phyloP scores from a whole-genome alignment of 2,329 filamentous ascomycete species.

The Cadophora malorum region DNA sequence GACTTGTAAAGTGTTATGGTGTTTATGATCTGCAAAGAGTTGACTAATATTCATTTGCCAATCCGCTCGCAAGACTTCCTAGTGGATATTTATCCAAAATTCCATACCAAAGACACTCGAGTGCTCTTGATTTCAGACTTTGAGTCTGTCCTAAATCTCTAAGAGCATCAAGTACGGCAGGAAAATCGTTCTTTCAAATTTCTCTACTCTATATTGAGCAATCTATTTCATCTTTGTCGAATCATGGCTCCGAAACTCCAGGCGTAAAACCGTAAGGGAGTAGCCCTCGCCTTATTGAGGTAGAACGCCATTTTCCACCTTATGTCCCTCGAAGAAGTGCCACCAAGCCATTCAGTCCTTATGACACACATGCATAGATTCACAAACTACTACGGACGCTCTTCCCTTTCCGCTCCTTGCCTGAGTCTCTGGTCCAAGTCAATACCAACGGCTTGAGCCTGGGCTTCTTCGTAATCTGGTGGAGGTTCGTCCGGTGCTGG shows the following conservation, averaged over 20 bases:
- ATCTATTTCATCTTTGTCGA: not conserved
- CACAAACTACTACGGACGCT: slow-evolving; percentile 13
- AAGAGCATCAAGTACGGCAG: not conserved
- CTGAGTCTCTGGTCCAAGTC: slow-evolving; percentile 72
- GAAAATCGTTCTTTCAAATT: not conserved
- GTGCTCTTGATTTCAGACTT: no score
- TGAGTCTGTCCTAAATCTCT: not conserved
- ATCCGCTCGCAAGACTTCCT: not conserved
- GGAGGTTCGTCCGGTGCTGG: slow-evolving; percentile 78
- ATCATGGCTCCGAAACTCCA: slow-evolving; percentile 22
- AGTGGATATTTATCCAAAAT: not conserved
- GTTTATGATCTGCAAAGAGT: not conserved
- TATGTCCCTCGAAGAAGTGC: not conserved
- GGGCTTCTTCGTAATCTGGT: slow-evolving; percentile 90
- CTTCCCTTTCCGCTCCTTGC: slow-evolving; percentile 67
- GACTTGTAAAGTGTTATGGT: not conserved
- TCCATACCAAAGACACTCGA: no score
- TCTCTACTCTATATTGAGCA: not conserved
- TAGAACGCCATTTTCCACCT: slow-evolving; percentile 13
- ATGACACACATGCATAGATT: not conserved
- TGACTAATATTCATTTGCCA: not conserved
- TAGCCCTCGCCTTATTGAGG: not conserved
- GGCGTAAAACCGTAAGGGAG: slow-evolving; percentile 14
- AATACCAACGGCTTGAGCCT: slow-evolving; percentile 69
- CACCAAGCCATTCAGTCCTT: not conserved